Base-by-base conservation (phyloP, 2,329 filamentous ascomycete genomes). In the Curvularia sp. region DNA sequence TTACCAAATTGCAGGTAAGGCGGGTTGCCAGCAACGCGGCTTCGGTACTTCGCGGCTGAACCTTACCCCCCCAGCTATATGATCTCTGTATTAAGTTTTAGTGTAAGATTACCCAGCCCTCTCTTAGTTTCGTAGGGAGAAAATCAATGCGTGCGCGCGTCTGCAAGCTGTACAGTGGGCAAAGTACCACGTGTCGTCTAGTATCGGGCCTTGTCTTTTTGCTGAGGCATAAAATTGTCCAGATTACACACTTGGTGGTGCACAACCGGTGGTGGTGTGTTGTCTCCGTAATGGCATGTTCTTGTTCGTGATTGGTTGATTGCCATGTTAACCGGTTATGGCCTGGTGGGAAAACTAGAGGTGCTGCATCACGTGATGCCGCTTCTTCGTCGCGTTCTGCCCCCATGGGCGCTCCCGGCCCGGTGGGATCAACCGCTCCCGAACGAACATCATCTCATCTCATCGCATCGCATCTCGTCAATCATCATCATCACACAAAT, bases 331-430 rank as follows among this genome's bases (percentile, higher is more conserved):
- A 46, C 61, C 61, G 63, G 21, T 58, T 57, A 30, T n/a, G 53
- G 41, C 63, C 59, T 60, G 61, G 57, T 59, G 61, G 58, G 42
- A 57, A 55, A 57, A 56, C 15, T 60, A 61, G 54, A 53, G 43
- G 21, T 5, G 13, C 5, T 19, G n/a, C 8, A 13, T 18, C 64
- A 68, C 65, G 65, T 68, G 65, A 66, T 43, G 38, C 15, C 19
- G 34, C 45, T 25, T n/a, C 5, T 49, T 55, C 32, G 39, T 21
- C 39, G 39, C 39, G 39, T 23, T 7, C n/a, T 12, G 12, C 13
- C 39, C 19, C 39, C 21, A 42, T 42, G 19, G 39, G 19, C 46
- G n/a, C n/a, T n/a, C n/a, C n/a, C 34, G 39, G 47, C 43, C 21
- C 48, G 36, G 45, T 45, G 21, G 36, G 38, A 43, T 39, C 39